A percentile compares a stretch with the other conserved stretches of the same genome.
Conservation (phyloP, 1,139 yeast genomes). For the Pichia sp. region DNA sequence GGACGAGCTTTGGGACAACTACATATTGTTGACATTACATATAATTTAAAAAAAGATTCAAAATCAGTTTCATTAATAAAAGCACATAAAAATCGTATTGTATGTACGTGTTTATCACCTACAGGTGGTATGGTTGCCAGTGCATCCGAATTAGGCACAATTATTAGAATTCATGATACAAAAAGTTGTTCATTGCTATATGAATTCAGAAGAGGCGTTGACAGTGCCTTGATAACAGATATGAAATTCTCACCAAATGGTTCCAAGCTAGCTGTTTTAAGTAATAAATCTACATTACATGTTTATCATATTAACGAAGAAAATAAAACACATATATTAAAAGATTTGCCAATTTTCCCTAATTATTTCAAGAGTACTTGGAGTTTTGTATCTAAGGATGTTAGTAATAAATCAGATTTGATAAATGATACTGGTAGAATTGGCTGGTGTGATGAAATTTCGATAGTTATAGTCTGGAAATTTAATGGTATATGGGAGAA, state of each 20-base stretch:
- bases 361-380: constrained; percentile 79
- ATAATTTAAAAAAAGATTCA: constrained; percentile 37
- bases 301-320: constrained; percentile 48
- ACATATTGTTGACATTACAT: constrained; percentile 65
- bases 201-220: constrained; percentile 86
- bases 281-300: constrained; percentile 86
- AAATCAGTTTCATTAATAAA: constrained; percentile 66
- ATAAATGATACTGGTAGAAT: constrained; percentile 54
- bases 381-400: constrained; percentile 80
- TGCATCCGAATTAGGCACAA: constrained; percentile 83
- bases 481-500: constrained; percentile 76
- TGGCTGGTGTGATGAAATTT: constrained; percentile 74
- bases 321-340: constrained; percentile 64
- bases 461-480: constrained; percentile 67
- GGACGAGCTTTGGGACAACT: constrained; percentile 66
- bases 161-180: constrained; percentile 73
- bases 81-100: constrained; percentile 71
- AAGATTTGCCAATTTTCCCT: constrained; percentile 54
- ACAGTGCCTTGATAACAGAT: constrained; percentile 71
- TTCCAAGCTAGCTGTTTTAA: constrained; percentile 68
- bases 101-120: constrained; percentile 61
- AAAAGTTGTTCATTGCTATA: constrained; percentile 63
- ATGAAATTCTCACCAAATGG: constrained; percentile 81
- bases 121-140: constrained; percentile 80
- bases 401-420: constrained; percentile 37